Conservation (phyloP, 768 basidiomycete species). For the Tylopilus rubrobrunneus region DNA sequence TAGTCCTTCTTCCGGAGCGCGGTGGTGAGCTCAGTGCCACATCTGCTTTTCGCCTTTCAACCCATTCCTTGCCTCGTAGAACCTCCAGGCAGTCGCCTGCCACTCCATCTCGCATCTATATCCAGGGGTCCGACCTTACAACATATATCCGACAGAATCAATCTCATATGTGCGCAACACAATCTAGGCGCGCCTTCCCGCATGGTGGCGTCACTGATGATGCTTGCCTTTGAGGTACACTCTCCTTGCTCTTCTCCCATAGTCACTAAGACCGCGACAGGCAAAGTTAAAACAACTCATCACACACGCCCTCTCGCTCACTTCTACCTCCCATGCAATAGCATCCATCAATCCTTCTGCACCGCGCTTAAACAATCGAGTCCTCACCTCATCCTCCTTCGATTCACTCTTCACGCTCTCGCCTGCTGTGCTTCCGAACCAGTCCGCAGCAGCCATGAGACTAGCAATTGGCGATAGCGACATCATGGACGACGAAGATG, state of each 20-base stretch:
- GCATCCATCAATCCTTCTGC: constrained; percentile 66
- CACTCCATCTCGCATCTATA: constrained; percentile 69
- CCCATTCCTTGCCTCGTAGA: constrained; percentile 36
- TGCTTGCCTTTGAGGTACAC: constrained; percentile 73
- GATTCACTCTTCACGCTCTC: constrained; percentile 75
- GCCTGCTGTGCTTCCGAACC: constrained; percentile 74
- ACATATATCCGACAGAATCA: constrained; percentile 75
- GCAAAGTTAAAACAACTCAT: constrained; percentile 83
- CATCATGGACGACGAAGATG: constrained; percentile 41
- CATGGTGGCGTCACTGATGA: constrained; percentile 63
- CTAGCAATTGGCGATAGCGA: constrained; percentile 57
- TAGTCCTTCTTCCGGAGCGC: constrained; percentile 59
- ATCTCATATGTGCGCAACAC: constrained; percentile 78
- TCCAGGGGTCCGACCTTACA: constrained; percentile 71
- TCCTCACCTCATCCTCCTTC: constrained; percentile 68
- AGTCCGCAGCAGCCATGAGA: constrained; percentile 72
- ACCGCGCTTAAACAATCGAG: constrained; percentile 34
- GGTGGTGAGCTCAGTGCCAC: constrained; percentile 42
- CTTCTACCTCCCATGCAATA: constrained; percentile 71
- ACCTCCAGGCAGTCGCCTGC: constrained; percentile 65
- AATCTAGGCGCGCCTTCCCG: constrained; percentile 59
- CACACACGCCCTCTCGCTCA: constrained; percentile 73
- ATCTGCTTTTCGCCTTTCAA: background rate
- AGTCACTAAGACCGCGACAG: constrained; percentile 31
- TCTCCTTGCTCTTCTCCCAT: constrained; percentile 6